Evolutionary conservation across 805 yeast genomes (phyloP).

Genomic region (Yamadazyma sp.): DNA sequence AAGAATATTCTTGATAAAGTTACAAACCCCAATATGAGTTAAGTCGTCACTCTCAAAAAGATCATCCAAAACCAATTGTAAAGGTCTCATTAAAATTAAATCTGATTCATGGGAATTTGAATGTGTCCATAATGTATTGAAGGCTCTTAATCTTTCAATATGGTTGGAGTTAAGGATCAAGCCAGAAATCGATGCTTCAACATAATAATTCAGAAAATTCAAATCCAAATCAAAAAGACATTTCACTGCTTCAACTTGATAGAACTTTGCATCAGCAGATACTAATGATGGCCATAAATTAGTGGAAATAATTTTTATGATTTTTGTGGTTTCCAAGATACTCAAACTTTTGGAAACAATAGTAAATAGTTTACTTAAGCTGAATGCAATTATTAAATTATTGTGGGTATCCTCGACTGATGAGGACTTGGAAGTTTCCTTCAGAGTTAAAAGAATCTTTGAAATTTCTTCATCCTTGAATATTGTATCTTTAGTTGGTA

Average conservation of each 20-base stretch:
- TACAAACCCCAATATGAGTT: constrained; percentile 11
- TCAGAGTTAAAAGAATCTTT: constrained; percentile 13
- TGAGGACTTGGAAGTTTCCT: constrained; percentile 9
- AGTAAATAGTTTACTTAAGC: constrained; percentile 39
- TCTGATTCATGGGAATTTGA: constrained; percentile 52
- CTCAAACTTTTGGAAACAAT: constrained; percentile 28
- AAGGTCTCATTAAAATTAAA: constrained; percentile 54
- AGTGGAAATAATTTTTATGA: constrained; percentile 31
- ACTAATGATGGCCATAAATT: constrained; percentile 56
- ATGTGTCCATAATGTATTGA: constrained; percentile 73
- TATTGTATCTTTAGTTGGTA: constrained; percentile 15
- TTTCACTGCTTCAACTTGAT: constrained; percentile 70
- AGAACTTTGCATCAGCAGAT: constrained; percentile 44
- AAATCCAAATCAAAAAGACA: constrained; percentile 60
- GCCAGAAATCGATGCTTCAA: constrained; percentile 72
- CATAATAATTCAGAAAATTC: constrained; percentile 42
- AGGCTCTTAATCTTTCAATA: constrained; percentile 46
- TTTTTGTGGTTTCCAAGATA: constrained; percentile 22
- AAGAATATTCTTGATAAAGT: constrained; percentile 12
- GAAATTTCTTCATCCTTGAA: constrained; percentile 11
- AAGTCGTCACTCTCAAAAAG: constrained; percentile 24
- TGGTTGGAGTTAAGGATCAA: constrained; percentile 42
- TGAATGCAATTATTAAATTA: constrained; percentile 35
- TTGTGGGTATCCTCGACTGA: constrained; percentile 6
- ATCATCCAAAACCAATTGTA: constrained; percentile 67